phyloP scores from a whole-genome alignment of 2,329 filamentous ascomycete genomes.

The Phyllosticta citribraziliensis region DNA sequence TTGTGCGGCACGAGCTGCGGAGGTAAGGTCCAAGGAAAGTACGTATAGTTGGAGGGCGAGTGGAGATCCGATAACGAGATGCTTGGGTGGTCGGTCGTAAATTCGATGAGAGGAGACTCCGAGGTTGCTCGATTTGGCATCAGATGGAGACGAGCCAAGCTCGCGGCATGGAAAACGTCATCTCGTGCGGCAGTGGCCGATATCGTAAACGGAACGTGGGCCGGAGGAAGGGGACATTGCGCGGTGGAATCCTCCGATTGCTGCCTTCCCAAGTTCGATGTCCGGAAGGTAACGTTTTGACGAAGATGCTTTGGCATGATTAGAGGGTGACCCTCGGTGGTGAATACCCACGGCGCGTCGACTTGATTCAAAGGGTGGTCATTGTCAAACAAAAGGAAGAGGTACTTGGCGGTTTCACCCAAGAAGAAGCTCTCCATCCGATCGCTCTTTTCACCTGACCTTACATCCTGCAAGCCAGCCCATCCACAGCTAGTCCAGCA shows the following conservation, averaged over 20 bases:
- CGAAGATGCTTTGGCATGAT: constrained; percentile 54
- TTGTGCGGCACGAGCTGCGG: constrained; percentile 61
- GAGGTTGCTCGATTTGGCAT: constrained; percentile 52
- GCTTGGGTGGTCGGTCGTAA: constrained; percentile 45
- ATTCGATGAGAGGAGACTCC: constrained; percentile 47
- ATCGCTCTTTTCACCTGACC: constrained; percentile 72
- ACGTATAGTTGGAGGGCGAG: constrained; percentile 67
- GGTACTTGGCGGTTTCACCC: constrained; percentile 90
- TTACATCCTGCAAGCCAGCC: constrained; percentile 61
- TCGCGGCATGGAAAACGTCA: constrained; percentile 83
- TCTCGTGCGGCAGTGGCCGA: constrained; percentile 70
- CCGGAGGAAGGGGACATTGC: constrained; percentile 54
- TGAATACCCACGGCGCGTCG: constrained; percentile 85
- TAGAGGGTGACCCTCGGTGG: constrained; percentile 89
- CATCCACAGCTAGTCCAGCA: constrained; percentile 90
- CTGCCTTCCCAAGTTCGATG: background rate
- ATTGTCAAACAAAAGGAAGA: constrained; percentile 82
- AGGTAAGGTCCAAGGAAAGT: constrained; percentile 91
- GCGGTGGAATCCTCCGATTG: background rate
- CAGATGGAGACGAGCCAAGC: constrained; percentile 69
- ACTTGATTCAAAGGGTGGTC: constrained; percentile 79
- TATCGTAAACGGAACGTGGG: constrained; percentile 54
- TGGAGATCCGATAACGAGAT: constrained; percentile 44
- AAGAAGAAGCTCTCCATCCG: constrained; percentile 99
- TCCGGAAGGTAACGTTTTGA: constrained; percentile 10